phyloP scores from a whole-genome alignment of 192 early-diverging fungal genomes.

The Coemansia sp. region DNA sequence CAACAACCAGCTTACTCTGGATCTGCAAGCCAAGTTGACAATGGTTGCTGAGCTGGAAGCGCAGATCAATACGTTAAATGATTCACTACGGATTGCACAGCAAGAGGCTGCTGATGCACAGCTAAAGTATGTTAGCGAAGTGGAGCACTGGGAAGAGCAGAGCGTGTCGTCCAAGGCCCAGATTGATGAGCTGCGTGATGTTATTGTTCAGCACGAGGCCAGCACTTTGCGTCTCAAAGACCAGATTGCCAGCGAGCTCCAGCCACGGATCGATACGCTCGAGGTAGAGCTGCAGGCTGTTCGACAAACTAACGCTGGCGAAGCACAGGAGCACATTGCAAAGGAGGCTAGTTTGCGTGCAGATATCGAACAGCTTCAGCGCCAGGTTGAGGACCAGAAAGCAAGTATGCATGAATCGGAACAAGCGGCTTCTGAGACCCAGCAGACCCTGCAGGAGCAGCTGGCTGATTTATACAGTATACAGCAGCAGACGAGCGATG shows the following conservation, averaged over 20 bases:
- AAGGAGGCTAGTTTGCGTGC: neutral
- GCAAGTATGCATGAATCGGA: neutral
- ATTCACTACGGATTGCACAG: neutral
- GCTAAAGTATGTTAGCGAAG: neutral
- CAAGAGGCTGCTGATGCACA: neutral
- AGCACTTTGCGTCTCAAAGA: neutral
- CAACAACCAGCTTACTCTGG: slow-evolving; percentile 5
- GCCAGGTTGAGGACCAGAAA: neutral
- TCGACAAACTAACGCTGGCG: neutral
- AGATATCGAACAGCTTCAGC: neutral
- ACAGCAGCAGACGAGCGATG: neutral
- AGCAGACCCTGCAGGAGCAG: slow-evolving; percentile 3
- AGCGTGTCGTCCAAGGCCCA: neutral
- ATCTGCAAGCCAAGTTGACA: slow-evolving; percentile 1
- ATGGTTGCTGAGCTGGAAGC: slow-evolving; percentile 5
- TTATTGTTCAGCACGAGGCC: neutral
- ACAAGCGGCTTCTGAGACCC: slow-evolving; percentile 4
- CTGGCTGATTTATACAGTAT: slow-evolving; percentile 10
- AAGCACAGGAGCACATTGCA: neutral
- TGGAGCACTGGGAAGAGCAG: neutral
- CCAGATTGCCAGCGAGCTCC: slow-evolving; percentile 7
- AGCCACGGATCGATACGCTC: neutral
- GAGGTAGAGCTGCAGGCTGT: neutral
- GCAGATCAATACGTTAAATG: neutral
- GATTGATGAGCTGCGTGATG: neutral